Percentiles rank a stretch among this genome's conserved stretches.
phyloP scores from a whole-genome alignment of 305 asterid genomes.

The Fraxinus greggii region DNA sequence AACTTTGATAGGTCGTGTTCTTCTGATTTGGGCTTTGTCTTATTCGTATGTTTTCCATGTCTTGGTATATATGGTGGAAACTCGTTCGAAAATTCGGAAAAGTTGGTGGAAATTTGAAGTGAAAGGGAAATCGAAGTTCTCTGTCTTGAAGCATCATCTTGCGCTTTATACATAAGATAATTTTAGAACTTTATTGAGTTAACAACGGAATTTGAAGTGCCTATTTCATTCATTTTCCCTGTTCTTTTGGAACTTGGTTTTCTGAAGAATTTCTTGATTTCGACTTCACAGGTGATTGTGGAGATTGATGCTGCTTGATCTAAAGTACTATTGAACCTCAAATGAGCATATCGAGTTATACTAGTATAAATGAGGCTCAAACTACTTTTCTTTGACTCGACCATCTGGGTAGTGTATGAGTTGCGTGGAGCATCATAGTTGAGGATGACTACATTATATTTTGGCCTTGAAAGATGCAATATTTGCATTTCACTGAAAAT shows the following conservation, averaged over 20 bases:
- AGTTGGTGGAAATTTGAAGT: constrained; percentile 10
- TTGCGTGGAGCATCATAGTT: constrained; percentile 31
- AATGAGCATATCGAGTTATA: constrained; percentile 11
- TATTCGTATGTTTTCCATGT: constrained; percentile 24
- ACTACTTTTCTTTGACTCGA: constrained; percentile 25
- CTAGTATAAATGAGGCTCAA: constrained; percentile 7
- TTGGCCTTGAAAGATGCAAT: constrained; percentile 33
- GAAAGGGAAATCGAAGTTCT: neutral
- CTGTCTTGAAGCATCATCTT: constrained; percentile 12
- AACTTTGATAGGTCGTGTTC: neutral
- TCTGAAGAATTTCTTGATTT: constrained; percentile 11
- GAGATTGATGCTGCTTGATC: constrained; percentile 29
- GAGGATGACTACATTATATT: constrained; percentile 33
- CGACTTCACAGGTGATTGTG: constrained; percentile 26
- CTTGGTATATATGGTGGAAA: constrained; percentile 25
- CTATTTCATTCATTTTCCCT: constrained; percentile 10
- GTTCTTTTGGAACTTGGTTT: constrained; percentile 21
- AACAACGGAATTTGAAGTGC: neutral
- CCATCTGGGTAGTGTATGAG: constrained; percentile 14
- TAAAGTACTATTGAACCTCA: constrained; percentile 20
- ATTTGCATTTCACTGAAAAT: constrained; percentile 34
- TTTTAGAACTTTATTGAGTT: neutral
- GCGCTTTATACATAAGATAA: neutral
- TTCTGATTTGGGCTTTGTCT: constrained; percentile 20
- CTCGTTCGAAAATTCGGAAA: constrained; percentile 13